Percentiles rank a stretch among this genome's conserved stretches.
These are phyloP conservation scores for Solanum tacnaense DNA, from an alignment of 257 asterid species.

Conservation along the genomic window DNA sequence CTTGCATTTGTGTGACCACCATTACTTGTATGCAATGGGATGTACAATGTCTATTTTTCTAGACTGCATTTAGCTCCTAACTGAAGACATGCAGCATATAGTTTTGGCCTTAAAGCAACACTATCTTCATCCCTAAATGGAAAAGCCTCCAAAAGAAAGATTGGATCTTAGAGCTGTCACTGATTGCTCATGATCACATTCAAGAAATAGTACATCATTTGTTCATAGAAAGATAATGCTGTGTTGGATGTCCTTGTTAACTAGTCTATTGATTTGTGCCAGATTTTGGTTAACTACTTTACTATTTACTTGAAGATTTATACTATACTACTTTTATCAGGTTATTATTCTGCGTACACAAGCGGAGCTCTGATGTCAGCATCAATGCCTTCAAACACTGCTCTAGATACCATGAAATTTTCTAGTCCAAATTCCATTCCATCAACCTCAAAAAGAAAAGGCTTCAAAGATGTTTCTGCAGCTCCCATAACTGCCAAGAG, in stretches of 20 bases:
- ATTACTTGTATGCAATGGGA: not conserved
- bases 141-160: not conserved
- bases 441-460: conserved; percentile 42
- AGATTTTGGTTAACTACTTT: not conserved
- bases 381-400: conserved; percentile 13
- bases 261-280: not conserved
- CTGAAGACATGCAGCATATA: not conserved
- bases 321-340: conserved; percentile 20
- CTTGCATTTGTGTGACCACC: not conserved
- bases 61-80: not conserved
- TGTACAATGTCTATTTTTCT: not conserved
- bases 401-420: conserved; percentile 15
- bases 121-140: not conserved
- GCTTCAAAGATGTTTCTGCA: conserved; percentile 23
- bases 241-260: not conserved
- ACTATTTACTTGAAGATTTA: not conserved
- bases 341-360: conserved; percentile 29
- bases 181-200: not conserved
- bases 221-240: not conserved
- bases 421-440: conserved; percentile 34
- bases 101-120: not conserved
- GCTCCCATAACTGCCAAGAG: conserved; percentile 34
- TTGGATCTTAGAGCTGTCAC: not conserved
- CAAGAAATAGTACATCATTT: not conserved
- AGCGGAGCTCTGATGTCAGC: conserved; percentile 37